Evolutionary conservation across 2,329 filamentous ascomycete species (phyloP).

Genomic region (Cladophialophora immunda): DNA sequence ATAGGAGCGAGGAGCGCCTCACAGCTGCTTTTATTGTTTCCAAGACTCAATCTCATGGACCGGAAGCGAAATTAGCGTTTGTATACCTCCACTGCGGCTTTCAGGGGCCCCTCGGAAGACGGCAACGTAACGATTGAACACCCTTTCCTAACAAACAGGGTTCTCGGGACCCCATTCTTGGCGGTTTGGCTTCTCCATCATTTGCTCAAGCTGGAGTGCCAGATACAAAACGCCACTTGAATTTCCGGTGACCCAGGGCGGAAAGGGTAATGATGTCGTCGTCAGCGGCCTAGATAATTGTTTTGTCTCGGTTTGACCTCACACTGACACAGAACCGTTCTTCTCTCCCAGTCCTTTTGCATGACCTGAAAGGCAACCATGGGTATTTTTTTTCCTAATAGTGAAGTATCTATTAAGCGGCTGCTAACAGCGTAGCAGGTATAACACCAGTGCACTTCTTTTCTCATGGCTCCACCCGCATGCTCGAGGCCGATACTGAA

Average conservation of each 20-base stretch:
- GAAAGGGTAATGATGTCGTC: too few relatives aligned
- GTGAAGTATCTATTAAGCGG: neutral
- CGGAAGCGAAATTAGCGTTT: too few relatives aligned
- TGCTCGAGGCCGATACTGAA: conserved; percentile 70
- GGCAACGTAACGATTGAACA: too few relatives aligned
- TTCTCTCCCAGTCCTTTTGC: too few relatives aligned
- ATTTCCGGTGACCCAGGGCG: too few relatives aligned
- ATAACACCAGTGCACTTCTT: conserved; percentile 70
- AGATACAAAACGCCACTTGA: neutral
- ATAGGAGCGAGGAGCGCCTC: neutral
- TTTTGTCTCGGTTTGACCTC: too few relatives aligned
- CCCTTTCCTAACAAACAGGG: too few relatives aligned
- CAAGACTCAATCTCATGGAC: neutral
- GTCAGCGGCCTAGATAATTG: too few relatives aligned
- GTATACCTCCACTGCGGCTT: too few relatives aligned
- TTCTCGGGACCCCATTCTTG: too few relatives aligned
- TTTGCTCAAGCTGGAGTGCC: neutral
- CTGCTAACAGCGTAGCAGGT: neutral
- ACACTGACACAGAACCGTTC: too few relatives aligned
- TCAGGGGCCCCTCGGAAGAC: too few relatives aligned
- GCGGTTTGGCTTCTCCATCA: neutral
- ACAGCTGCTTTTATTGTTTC: neutral
- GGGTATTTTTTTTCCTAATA: neutral
- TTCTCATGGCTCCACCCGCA: conserved; percentile 76
- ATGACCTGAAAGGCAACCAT: neutral